Base-by-base conservation (phyloP, 768 basidiomycete genomes). In the Amanita molliuscula region DNA sequence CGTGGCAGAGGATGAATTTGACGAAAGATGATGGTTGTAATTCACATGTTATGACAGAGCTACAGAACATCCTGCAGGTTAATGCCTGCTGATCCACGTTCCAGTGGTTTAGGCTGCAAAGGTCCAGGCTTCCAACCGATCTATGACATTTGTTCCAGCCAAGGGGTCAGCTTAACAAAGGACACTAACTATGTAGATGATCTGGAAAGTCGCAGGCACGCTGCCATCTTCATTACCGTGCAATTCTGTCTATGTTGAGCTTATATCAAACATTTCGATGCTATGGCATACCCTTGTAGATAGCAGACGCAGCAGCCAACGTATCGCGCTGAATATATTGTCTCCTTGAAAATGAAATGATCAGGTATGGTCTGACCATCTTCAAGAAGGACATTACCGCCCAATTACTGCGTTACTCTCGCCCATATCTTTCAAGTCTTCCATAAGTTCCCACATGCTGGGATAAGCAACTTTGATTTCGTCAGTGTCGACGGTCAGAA, bases 401-500 rank as follows among this genome's bases (percentile, higher is more conserved):
- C 88, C 90, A 28, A 94, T 68, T 38, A 98, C 77, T 9, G 93
- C 91, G 61, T 96, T 98, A 44, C 79, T 81, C 62, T 99, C 96
- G 16, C 96, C 96, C 96, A 99, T 99, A 61, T 90, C 82, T 46
- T 79, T 75, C n/a, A 99, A 66, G 64, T 99, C 96, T 50, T 92
- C 81, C 65, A 98, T 73, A 11, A 99, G 76, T 60, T 98, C 95
- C 84, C 88, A 97, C 77, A 98, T 94, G 40, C 82, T 86, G 0
- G 96, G 96, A 61, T 97, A 99, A 6, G 77, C 77, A 33, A 97
- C 81, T 55, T 78, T 81, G 6, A 99, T 75, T 67, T 99, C 96
- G 61, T 99, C 96, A 31, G 87, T 80, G 59, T 99, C 96, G 28
- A 98, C 90, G 0, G 96, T 98, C 15, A 97, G 79, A 18, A 96